Percentiles rank a stretch among this genome's conserved stretches.
phyloP scores from a whole-genome alignment of 163 green algal genomes.

The Smithsoniella earleae region DNA sequence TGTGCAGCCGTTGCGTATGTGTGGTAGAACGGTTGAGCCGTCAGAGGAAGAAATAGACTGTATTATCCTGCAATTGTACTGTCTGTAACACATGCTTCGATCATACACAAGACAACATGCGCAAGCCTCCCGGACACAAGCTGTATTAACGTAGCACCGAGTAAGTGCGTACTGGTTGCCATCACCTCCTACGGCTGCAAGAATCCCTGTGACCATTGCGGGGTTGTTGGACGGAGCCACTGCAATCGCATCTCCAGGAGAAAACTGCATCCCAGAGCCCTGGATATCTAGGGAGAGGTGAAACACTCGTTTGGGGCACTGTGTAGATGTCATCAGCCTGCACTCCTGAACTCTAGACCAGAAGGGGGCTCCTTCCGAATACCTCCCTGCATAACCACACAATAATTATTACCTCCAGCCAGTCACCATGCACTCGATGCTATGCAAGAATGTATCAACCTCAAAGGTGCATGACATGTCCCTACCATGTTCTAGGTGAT shows the following conservation, averaged over 20 bases:
- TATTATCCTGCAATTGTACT: background rate
- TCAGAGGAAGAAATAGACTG: background rate
- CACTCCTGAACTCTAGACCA: conserved; percentile 18
- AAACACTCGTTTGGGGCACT: conserved; percentile 51
- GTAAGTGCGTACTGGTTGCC: conserved; percentile 46
- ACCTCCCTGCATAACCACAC: conserved; percentile 28
- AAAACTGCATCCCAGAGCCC: conserved; percentile 50
- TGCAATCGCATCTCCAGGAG: conserved; percentile 65
- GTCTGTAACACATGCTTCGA: background rate
- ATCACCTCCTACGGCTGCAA: conserved; percentile 53
- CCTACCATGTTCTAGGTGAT: background rate
- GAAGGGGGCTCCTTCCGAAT: conserved; percentile 8
- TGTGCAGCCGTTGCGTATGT: conserved; percentile 70
- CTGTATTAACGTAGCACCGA: conserved; percentile 2
- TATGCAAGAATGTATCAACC: background rate
- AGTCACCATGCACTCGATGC: too few species aligned
- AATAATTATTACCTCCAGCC: too few species aligned
- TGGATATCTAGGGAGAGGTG: conserved; percentile 57
- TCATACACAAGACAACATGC: background rate
- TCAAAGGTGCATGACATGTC: background rate
- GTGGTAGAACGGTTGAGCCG: conserved; percentile 48
- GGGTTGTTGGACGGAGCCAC: conserved; percentile 63
- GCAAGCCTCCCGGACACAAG: too few species aligned
- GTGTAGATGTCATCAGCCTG: conserved; percentile 50
- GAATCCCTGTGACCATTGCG: conserved; percentile 54